phyloP scores from a whole-genome alignment of 1,139 yeast genomes.

The Taphrina communis region DNA sequence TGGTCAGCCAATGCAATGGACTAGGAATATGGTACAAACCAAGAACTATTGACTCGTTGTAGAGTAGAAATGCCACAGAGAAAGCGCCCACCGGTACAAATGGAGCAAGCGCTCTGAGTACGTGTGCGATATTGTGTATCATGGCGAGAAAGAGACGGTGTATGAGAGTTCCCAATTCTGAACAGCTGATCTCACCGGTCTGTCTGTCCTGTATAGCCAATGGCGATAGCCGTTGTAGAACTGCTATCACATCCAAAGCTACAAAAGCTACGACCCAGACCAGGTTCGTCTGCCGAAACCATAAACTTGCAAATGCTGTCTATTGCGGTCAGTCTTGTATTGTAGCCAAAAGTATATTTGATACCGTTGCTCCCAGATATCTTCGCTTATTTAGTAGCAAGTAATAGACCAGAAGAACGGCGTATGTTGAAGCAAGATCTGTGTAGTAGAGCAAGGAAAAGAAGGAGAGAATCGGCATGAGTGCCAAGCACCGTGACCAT shows the following conservation, averaged over 20 bases:
- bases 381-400: constrained; percentile 46
- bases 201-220: not conserved
- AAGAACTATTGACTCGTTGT: constrained; percentile 79
- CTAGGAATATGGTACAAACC: constrained; percentile 50
- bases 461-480: constrained; percentile 73
- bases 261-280: constrained; percentile 66
- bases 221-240: not conserved
- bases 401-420: constrained; percentile 62
- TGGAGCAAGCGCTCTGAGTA: constrained; percentile 9
- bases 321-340: constrained; percentile 18
- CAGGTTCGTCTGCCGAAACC: constrained; percentile 88
- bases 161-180: not conserved
- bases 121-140: not conserved
- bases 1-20: not conserved
- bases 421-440: constrained; percentile 86
- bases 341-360: not conserved
- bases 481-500: constrained; percentile 51
- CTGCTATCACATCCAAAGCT: not conserved
- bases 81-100: constrained; percentile 55
- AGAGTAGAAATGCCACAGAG: constrained; percentile 63
- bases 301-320: constrained; percentile 52
- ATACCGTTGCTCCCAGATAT: constrained; percentile 25
- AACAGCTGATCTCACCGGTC: not conserved
- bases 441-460: constrained; percentile 85
- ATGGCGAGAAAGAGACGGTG: not conserved